A percentile compares a stretch with the other conserved stretches of the same genome.
Conservation (phyloP, 2,329 filamentous ascomycete genomes). For the Aureobasidium sp. region DNA sequence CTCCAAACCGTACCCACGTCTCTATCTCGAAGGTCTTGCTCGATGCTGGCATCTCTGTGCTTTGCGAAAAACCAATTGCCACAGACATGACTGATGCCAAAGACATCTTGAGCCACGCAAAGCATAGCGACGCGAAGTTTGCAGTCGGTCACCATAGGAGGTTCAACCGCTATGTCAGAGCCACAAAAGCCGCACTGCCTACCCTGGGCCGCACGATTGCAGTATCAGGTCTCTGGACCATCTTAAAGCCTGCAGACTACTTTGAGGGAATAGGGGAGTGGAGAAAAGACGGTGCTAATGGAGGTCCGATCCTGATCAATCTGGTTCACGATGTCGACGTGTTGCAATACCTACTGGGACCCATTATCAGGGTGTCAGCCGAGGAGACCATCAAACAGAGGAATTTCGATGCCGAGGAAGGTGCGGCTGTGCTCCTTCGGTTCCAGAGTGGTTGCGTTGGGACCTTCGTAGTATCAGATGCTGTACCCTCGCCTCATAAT, state of each 20-base stretch:
- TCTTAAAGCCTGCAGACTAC: conserved; percentile 47
- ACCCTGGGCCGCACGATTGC: conserved; percentile 45
- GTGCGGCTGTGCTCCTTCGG: conserved; percentile 46
- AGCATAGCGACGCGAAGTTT: conserved; percentile 32
- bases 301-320: conserved; percentile 50
- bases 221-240: conserved; percentile 49
- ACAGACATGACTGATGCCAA: background rate
- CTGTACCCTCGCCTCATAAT: conserved; percentile 45
- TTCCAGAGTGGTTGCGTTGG: conserved; percentile 51
- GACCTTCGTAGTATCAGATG: conserved; percentile 51
- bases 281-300: conserved; percentile 37
- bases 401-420: conserved; percentile 48
- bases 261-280: conserved; percentile 45
- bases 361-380: conserved; percentile 46
- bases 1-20: conserved; percentile 54
- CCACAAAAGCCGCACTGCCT: conserved; percentile 41
- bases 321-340: conserved; percentile 56
- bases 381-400: conserved; percentile 42
- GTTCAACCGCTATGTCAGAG: conserved; percentile 51
- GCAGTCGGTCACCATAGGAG: conserved; percentile 54
- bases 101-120: conserved; percentile 28
- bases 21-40: conserved; percentile 44
- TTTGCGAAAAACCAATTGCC: background rate
- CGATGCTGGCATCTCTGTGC: conserved; percentile 28
- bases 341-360: conserved; percentile 50